Conservation (phyloP, 2,329 filamentous ascomycete genomes). For the Calonectria multiphialidica region DNA sequence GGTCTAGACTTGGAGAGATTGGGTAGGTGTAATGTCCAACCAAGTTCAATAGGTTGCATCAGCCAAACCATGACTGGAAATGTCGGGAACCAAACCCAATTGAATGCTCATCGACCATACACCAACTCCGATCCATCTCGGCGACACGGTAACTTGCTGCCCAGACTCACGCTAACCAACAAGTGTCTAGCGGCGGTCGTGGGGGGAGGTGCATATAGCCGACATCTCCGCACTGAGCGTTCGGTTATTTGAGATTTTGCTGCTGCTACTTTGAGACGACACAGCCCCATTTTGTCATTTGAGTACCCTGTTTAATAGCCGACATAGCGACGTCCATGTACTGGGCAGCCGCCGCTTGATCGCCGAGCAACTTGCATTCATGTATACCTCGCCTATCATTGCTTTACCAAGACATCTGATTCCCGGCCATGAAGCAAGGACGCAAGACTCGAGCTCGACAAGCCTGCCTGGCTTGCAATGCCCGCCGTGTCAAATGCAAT, state of each 20-base stretch:
- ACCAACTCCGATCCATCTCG: not conserved
- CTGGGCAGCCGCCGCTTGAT: not conserved
- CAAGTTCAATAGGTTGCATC: not conserved
- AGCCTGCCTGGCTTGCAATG: not conserved
- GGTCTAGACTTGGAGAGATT: not conserved
- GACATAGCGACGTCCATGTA: too few relatives aligned
- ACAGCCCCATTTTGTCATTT: too few relatives aligned
- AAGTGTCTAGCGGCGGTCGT: not conserved
- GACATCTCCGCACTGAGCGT: too few relatives aligned
- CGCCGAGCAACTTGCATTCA: not conserved
- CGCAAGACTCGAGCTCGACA: not conserved
- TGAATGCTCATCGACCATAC: not conserved
- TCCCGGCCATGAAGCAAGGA: not conserved
- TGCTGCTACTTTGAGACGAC: too few relatives aligned
- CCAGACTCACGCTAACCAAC: not conserved
- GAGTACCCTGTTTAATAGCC: too few relatives aligned
- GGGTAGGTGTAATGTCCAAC: not conserved
- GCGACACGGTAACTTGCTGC: not conserved
- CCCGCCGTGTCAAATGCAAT: not conserved
- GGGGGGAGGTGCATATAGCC: not conserved
- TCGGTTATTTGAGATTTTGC: too few relatives aligned
- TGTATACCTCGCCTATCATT: not conserved
- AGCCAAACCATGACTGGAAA: not conserved
- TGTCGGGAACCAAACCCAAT: not conserved
- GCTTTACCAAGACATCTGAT: not conserved